phyloP scores from a whole-genome alignment of 148 eudicot species.

The Dysphania ambrosioides region DNA sequence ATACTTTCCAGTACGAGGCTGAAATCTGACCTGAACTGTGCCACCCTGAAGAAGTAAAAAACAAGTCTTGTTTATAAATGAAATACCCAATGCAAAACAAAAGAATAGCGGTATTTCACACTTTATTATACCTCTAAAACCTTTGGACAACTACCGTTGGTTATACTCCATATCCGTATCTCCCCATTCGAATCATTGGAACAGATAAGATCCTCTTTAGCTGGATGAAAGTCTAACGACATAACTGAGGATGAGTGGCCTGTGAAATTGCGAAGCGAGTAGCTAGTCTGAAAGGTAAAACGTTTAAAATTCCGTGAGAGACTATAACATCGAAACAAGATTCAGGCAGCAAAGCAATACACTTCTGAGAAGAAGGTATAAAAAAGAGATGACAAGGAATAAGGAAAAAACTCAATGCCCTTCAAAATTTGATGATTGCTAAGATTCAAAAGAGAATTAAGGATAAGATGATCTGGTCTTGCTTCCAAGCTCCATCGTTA shows the following conservation, averaged over 20 bases:
- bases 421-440: not conserved
- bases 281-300: slow-evolving; percentile 40
- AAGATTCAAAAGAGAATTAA: not conserved
- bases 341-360: not conserved
- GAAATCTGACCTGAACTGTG: slow-evolving; percentile 43
- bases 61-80: not conserved
- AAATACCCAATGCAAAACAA: not conserved
- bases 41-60: slow-evolving; percentile 33
- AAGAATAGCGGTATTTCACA: not conserved
- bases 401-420: not conserved
- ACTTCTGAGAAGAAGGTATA: not conserved
- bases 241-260: slow-evolving; percentile 47
- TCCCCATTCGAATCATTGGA: slow-evolving; percentile 50
- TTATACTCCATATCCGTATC: slow-evolving; percentile 48
- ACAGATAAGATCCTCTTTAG: slow-evolving; percentile 43
- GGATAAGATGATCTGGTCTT: not conserved
- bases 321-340: not conserved
- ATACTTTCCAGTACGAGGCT: slow-evolving; percentile 39
- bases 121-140: slow-evolving; percentile 36
- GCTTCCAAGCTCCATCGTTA: not conserved
- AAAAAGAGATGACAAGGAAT: not conserved
- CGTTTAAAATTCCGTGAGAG: not conserved
- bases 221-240: slow-evolving; percentile 53
- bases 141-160: slow-evolving; percentile 39
- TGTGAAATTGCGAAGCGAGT: slow-evolving; percentile 47